Evolutionary conservation across 768 basidiomycete genomes (phyloP).

Genomic region (Boletellus emodensis): DNA sequence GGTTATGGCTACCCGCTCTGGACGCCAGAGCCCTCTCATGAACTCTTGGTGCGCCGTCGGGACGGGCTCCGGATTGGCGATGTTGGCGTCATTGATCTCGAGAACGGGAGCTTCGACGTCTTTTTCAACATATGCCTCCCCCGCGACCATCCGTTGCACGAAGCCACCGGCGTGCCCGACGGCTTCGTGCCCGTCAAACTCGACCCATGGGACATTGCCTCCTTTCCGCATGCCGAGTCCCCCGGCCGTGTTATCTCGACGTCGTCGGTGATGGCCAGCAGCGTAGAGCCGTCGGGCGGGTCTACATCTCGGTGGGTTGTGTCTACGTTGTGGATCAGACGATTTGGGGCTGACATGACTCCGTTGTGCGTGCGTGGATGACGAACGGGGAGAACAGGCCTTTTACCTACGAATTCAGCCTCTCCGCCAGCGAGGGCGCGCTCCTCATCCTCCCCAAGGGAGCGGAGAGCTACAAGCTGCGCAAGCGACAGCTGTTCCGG

Average conservation of each 20-base stretch:
- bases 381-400: not conserved
- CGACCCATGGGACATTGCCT: conserved; percentile 1
- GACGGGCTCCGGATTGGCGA: conserved; percentile 34
- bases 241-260: conserved; percentile 11
- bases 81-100: conserved; percentile 29
- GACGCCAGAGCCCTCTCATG: conserved; percentile 21
- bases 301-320: not conserved
- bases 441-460: conserved; percentile 31
- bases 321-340: no score
- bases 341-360: no score
- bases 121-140: conserved; percentile 36
- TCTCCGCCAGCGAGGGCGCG: conserved; percentile 25
- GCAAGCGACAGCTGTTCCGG: conserved; percentile 16
- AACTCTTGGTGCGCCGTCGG: not conserved
- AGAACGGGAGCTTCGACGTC: conserved; percentile 32
- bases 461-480: conserved; percentile 18
- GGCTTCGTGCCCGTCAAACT: conserved; percentile 21
- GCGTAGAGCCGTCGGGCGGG: not conserved
- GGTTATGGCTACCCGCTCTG: conserved; percentile 31
- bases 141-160: conserved; percentile 24
- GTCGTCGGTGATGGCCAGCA: conserved; percentile 6
- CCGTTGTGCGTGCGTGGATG: no score
- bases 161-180: conserved; percentile 21
- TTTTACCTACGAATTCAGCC: conserved; percentile 9
- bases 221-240: conserved; percentile 7